phyloP scores from a whole-genome alignment of 2,329 filamentous ascomycete species.

The Sarocladium brachiariae region DNA sequence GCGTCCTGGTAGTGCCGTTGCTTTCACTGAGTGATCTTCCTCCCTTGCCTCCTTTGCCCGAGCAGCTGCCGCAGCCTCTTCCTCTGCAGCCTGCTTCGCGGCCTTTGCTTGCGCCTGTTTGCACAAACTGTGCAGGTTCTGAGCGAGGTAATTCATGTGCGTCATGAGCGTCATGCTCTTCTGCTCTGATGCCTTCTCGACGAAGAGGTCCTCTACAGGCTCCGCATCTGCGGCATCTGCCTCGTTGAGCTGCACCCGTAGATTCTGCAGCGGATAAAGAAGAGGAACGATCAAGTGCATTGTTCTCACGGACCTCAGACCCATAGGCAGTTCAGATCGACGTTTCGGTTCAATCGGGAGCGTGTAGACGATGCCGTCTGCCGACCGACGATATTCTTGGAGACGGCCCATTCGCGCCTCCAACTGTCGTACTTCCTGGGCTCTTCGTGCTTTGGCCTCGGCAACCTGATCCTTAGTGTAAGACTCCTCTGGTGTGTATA shows the following conservation, averaged over 20 bases:
- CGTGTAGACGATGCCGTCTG: slow-evolving; percentile 63
- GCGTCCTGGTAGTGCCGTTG: slow-evolving; percentile 11
- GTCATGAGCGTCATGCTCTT: slow-evolving; percentile 60
- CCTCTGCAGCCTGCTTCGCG: slow-evolving; percentile 9
- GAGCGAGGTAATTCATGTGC: slow-evolving; percentile 66
- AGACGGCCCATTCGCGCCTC: slow-evolving; percentile 67
- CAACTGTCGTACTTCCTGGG: slow-evolving; percentile 62
- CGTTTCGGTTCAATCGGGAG: slow-evolving; percentile 63
- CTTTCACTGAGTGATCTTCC: slow-evolving; percentile 4
- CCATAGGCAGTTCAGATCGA: slow-evolving; percentile 50
- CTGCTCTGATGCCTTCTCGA: slow-evolving; percentile 47
- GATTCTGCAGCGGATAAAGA: slow-evolving; percentile 64
- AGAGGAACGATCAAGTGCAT: slow-evolving; percentile 63
- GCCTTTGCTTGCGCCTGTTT: slow-evolving; percentile 38
- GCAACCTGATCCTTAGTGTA: slow-evolving; percentile 54
- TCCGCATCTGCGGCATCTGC: slow-evolving; percentile 54
- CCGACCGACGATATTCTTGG: slow-evolving; percentile 59
- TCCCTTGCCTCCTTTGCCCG: slow-evolving; percentile 6
- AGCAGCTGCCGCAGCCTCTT: neutral
- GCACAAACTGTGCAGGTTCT: slow-evolving; percentile 62
- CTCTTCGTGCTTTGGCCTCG: slow-evolving; percentile 55
- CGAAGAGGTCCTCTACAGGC: slow-evolving; percentile 59
- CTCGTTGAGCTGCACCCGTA: slow-evolving; percentile 59
- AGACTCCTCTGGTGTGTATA: slow-evolving; percentile 37
- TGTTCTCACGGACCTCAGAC: slow-evolving; percentile 55